Evolutionary conservation across 2,329 filamentous ascomycete species (phyloP).

Genomic region (Fusarium annulatum): DNA sequence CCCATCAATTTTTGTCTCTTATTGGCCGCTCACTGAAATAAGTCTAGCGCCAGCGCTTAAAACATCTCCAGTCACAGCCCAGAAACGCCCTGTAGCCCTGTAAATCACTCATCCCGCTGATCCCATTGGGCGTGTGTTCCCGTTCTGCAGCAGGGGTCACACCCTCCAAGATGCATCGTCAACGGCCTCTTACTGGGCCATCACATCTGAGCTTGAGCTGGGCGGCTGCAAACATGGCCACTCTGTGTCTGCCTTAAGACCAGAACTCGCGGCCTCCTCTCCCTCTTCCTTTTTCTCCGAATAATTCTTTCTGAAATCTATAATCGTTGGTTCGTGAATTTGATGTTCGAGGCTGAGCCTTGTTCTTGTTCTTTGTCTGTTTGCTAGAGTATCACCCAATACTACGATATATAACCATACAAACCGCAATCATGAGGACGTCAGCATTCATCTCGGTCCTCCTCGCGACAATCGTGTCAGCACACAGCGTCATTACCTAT

Average conservation of each 20-base stretch:
- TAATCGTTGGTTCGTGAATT: constrained; percentile 14
- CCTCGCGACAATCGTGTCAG: constrained; percentile 63
- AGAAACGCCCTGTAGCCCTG: constrained; percentile 4
- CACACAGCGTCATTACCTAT: constrained; percentile 88
- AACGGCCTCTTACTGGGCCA: constrained; percentile 45
- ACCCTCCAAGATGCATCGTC: constrained; percentile 36
- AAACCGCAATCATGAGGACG: constrained; percentile 56
- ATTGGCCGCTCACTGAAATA: constrained; percentile 31
- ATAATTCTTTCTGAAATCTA: not conserved
- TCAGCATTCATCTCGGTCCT: constrained; percentile 57
- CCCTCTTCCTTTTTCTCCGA: constrained; percentile 23
- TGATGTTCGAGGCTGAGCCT: constrained; percentile 37
- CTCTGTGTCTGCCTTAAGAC: constrained; percentile 38
- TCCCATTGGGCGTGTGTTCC: constrained; percentile 34
- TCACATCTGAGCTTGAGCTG: constrained; percentile 17
- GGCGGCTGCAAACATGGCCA: constrained; percentile 41
- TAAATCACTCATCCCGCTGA: constrained; percentile 9
- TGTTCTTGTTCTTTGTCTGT: not conserved
- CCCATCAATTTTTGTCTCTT: not conserved
- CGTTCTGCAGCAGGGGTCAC: constrained; percentile 38
- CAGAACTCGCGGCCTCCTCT: constrained; percentile 36
- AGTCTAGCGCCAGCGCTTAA: constrained; percentile 45
- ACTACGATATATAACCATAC: not conserved
- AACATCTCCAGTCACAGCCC: constrained; percentile 37
- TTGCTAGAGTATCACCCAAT: not conserved